These are phyloP conservation scores for Colletotrichum acutatum DNA, from an alignment of 2,329 filamentous ascomycete species.

Conservation along the genomic window DNA sequence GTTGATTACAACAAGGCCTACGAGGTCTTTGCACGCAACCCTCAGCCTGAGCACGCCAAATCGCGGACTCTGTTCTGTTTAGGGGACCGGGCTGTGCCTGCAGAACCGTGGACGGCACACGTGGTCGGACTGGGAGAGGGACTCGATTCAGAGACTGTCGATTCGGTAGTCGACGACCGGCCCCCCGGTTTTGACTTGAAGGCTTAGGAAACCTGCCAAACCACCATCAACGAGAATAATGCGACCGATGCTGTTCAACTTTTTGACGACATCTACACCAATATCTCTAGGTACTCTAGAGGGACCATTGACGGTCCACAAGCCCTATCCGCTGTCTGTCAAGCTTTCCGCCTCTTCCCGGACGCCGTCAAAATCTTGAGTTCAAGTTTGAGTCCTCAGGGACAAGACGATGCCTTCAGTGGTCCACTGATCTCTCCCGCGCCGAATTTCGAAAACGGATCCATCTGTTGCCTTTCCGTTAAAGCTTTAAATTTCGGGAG, in stretches of 20 bases:
- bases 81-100: background rate
- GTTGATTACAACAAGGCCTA: background rate
- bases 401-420: background rate
- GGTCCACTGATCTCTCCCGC: background rate
- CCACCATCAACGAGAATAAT: background rate
- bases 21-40: background rate
- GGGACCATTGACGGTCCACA: background rate
- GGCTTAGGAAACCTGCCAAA: background rate
- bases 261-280: background rate
- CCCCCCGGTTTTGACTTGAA: background rate
- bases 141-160: background rate
- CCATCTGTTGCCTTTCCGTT: background rate
- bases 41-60: background rate
- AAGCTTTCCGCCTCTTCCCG: background rate
- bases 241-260: background rate
- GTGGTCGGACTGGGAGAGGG: no score
- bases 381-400: background rate
- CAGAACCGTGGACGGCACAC: background rate
- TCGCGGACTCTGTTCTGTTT: background rate
- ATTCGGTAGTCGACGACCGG: background rate
- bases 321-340: background rate
- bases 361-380: background rate
- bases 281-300: background rate
- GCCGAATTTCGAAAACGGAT: background rate
- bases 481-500: background rate